These are phyloP conservation scores for Aphanomyces euteiches DNA, from an alignment of 352 stramenopile species.

Conservation along the genomic window DNA sequence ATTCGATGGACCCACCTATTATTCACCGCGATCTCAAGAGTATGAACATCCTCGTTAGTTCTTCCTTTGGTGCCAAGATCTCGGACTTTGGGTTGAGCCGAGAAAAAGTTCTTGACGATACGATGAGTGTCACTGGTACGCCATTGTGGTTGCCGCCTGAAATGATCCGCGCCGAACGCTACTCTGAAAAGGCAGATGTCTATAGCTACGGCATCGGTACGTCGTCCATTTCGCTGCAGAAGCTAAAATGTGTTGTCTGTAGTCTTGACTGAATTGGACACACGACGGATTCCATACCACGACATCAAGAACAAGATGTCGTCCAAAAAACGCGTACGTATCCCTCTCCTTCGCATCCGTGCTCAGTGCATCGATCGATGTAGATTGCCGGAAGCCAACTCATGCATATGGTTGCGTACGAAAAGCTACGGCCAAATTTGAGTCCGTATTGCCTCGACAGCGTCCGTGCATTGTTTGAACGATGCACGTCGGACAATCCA, in stretches of 20 bases:
- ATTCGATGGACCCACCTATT: constrained; percentile 96
- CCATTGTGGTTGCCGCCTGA: constrained; percentile 81
- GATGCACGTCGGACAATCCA: constrained; percentile 76
- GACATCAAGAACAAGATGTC: constrained; percentile 81
- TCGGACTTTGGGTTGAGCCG: constrained; percentile 97
- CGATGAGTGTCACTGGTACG: constrained; percentile 89
- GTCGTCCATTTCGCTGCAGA: background rate
- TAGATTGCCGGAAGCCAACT: constrained; percentile 77
- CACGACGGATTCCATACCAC: constrained; percentile 83
- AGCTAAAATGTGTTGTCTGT: constrained; percentile 14
- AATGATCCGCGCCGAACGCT: constrained; percentile 86
- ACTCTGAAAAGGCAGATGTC: constrained; percentile 85
- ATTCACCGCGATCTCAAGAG: constrained; percentile 98
- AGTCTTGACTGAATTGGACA: constrained; percentile 83
- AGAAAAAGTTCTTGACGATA: constrained; percentile 93
- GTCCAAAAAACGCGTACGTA: constrained; percentile 56
- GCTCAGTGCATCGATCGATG: too few species aligned
- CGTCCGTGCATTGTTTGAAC: constrained; percentile 72
- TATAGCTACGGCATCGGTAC: constrained; percentile 86
- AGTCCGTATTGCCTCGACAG: constrained; percentile 81
- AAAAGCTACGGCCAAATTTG: constrained; percentile 78
- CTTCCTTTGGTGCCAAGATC: constrained; percentile 90
- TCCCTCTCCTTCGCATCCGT: background rate
- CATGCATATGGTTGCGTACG: constrained; percentile 89
- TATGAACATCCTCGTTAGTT: constrained; percentile 88